Evolutionary conservation across 345 rosid species (phyloP).

Genomic region (Psidium friedrichsthalianum): DNA sequence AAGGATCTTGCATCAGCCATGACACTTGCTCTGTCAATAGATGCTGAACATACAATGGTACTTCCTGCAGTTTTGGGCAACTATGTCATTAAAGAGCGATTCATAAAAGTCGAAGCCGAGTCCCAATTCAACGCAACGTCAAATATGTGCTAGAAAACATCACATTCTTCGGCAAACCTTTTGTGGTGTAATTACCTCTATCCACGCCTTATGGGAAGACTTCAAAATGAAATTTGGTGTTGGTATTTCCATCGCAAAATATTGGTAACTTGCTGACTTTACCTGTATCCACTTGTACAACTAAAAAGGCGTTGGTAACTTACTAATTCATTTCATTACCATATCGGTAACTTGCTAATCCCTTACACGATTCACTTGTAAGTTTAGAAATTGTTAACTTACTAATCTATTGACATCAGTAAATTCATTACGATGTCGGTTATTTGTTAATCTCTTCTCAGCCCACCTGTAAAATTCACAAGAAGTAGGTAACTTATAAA

Average conservation of each 20-base stretch:
- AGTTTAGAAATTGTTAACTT: too few species aligned
- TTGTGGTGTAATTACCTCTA: not conserved
- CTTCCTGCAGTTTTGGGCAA: not conserved
- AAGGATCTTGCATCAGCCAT: not conserved
- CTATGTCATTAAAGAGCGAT: not conserved
- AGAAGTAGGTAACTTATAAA: too few species aligned
- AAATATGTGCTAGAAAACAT: not conserved
- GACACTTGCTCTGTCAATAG: not conserved
- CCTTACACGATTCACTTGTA: too few species aligned
- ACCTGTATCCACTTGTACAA: not conserved
- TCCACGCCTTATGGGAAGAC: not conserved
- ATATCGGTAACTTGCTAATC: too few species aligned
- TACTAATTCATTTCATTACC: too few species aligned
- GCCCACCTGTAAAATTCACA: not conserved
- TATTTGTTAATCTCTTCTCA: too few species aligned
- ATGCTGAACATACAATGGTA: not conserved
- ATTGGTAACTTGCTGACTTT: not conserved
- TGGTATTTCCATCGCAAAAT: not conserved
- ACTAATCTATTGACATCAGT: not conserved
- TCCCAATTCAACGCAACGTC: not conserved
- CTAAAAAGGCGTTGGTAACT: not conserved
- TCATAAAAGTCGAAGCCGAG: not conserved
- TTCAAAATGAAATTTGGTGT: not conserved
- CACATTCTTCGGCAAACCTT: not conserved
- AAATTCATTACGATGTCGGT: not conserved